Conservation (phyloP, 371 early-diverging fungal species). For the Coemansia sp. region DNA sequence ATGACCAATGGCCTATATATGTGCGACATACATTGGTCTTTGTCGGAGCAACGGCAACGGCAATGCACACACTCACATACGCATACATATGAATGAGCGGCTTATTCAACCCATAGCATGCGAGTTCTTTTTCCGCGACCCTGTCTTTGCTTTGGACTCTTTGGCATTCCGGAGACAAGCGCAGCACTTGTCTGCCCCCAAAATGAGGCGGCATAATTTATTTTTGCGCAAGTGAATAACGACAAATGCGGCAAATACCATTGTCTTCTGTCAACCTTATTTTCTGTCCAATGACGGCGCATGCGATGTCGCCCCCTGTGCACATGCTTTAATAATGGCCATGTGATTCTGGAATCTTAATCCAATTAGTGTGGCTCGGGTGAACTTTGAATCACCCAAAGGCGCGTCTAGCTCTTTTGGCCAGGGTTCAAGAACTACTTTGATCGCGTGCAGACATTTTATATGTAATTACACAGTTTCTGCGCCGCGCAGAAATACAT, state of each 20-base stretch:
- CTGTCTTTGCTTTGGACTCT: not conserved
- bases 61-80: constrained; percentile 3
- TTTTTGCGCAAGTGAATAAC: not conserved
- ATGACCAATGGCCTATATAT: not conserved
- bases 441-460: not conserved
- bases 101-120: not conserved
- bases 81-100: not conserved
- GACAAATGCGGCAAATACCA: not conserved
- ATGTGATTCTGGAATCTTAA: not conserved
- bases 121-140: not conserved
- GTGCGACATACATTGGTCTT: not conserved
- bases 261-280: not conserved
- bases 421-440: not conserved
- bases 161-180: not conserved
- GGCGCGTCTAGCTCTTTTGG: not conserved
- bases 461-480: not conserved
- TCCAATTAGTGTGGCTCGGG: not conserved
- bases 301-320: not conserved
- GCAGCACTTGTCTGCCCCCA: not conserved
- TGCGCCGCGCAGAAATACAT: not conserved
- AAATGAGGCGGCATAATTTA: not conserved
- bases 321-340: not conserved
- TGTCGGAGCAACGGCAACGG: constrained; percentile 1
- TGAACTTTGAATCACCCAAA: not conserved
- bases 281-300: not conserved